Evolutionary conservation across 768 basidiomycete genomes (phyloP), one percentile per base, ranked within the genome.

Genomic region (Tylopilus felleus): DNA sequence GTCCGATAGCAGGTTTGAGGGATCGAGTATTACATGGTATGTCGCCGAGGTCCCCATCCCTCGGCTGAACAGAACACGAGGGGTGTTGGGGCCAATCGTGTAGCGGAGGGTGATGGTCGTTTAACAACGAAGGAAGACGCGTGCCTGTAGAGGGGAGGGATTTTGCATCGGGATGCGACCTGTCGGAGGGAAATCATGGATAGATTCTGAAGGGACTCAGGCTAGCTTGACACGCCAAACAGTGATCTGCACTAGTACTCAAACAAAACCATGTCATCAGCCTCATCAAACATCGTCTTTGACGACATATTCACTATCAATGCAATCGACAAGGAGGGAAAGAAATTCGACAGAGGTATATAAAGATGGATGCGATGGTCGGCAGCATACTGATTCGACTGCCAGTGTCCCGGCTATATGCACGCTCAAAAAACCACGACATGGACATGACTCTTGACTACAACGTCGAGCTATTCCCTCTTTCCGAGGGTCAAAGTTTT

Each of bases 401-500:
- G 39, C 23, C 70, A 98, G 97, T 99, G 33, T 96, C 96, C 22
- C 85, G 97, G 29, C 80, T 98, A 46, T 85, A 86, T 65, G 95
- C 88, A 25, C 85, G 85, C 62, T 96, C 93, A 8, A 86, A 90
- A 75, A 93, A 93, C 72, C 88, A 90, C 65, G 85, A 87, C 64
- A 97, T 98, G 93, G 81, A 87, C 64, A 75, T 98, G 60, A 91
- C 92, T 21, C 79, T 99, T 57, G 97, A 99, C 74, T 93, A 92
- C 75, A 97, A 98, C 71, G 76, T 85, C 60, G 97, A 99, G 68
- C 76, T 99, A 12, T 91, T 94, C 62, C 88, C 90, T 5, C 74
- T 98, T 28, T 61, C 77, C 42, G 64, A 73, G 23, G 83, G 79
- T 28, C 84, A 94, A 57, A 84, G 77, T 49, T 87, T 98, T 69